Evolutionary conservation across 169 alveolate genomes (phyloP).

Genomic region (Cryptosporidium ubiquitum): DNA sequence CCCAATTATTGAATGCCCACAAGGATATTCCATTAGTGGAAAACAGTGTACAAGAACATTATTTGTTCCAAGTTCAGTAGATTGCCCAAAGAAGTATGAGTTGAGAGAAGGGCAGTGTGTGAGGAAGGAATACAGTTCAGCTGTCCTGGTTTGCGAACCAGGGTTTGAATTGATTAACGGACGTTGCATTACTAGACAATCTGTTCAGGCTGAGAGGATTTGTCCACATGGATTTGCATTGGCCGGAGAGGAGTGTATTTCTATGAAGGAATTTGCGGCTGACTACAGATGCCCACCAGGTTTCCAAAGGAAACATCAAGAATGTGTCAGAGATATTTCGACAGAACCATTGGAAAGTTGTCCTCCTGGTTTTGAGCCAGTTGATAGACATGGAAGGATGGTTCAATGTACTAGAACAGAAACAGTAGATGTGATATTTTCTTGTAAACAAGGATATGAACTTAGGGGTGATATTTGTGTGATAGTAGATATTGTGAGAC

Average conservation of each 20-base stretch:
- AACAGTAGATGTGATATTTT: conserved; percentile 34
- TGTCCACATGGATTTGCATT: conserved; percentile 73
- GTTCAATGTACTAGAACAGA: conserved; percentile 72
- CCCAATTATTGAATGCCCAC: conserved; percentile 72
- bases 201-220: conserved; percentile 56
- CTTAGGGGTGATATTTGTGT: conserved; percentile 70
- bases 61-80: conserved; percentile 67
- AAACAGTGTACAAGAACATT: conserved; percentile 66
- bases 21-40: conserved; percentile 67
- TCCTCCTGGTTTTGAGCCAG: conserved; percentile 74
- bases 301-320: conserved; percentile 68
- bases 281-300: conserved; percentile 75
- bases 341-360: conserved; percentile 72
- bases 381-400: conserved; percentile 56
- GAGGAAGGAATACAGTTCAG: conserved; percentile 58
- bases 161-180: conserved; percentile 70
- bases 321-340: conserved; percentile 65
- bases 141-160: conserved; percentile 68
- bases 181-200: conserved; percentile 64
- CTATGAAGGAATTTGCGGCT: conserved; percentile 72
- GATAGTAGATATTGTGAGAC: conserved; percentile 24
- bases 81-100: conserved; percentile 71
- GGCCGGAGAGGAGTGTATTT: conserved; percentile 70
- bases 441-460: conserved; percentile 69
- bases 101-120: conserved; percentile 71